Evolutionary conservation across 31 red algal species (phyloP), one percentile per base, ranked within the genome.

Genomic region (Endocladia muricata): DNA sequence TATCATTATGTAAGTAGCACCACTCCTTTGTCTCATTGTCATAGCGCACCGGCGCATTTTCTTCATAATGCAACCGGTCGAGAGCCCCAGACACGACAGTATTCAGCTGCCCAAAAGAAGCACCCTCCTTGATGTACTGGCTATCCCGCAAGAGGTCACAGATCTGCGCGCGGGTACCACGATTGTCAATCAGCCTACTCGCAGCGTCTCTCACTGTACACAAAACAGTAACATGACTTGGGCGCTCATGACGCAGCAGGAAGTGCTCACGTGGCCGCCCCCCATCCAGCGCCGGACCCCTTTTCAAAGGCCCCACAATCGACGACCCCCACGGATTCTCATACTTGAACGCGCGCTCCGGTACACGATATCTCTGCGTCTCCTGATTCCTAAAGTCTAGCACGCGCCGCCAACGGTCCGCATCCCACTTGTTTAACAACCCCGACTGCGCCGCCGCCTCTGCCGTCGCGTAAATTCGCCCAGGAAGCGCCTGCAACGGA

Each of bases 21-120:
- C 91, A 94, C 63, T 88, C 76, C 78, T 94, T 94, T 22, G 67
- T 88, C 61, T 94, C 91, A n/a, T 77, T 62, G 51, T 94, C 91
- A 44, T 88, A 94, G 21, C 78, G 76, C 41, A 94, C 91, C 23
- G 81, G 82, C 30, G 91, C 83, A 44, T 78, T 82, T 69, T 82
- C 83, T 51, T 94, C 91, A 63, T 94, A 94, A 52, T 88, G 91
- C 21, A 94, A 37, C n/a, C 91, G 83, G 65, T 94, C 91, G 39
- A 94, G 76, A 1, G 91, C 91, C 32, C 91, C 91, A 36, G 78
- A 84, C 19, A 94, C 91, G 25, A 94, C 84, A 1, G 79, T 83
- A 71, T 94, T 94, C 68, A 94, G 43, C 44, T 94, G 91, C 35
- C 75, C 69, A 79, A 84, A 84, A 41, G 83, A 85, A 8, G 91